Conservation (phyloP, 1,284 basidiomycete genomes). For the Athelia sp. region DNA sequence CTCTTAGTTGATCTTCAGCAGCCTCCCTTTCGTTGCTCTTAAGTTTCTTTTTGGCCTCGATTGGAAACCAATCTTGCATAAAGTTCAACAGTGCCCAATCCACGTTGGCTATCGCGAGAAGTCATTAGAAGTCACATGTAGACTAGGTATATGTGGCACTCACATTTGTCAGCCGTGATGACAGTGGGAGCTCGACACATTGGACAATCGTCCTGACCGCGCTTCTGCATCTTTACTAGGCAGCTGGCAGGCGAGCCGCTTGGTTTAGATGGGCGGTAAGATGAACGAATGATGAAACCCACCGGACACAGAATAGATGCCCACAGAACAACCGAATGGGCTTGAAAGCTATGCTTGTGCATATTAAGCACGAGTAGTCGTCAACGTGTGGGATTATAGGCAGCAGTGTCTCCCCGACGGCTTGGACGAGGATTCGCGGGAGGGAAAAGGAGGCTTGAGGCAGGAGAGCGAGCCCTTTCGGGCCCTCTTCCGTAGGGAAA, state of each 20-base stretch:
- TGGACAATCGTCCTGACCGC: constrained; percentile 77
- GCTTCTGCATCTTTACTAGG: constrained; percentile 92
- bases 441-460: constrained; percentile 42
- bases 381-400: constrained; percentile 84
- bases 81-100: constrained; percentile 81
- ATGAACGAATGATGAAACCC: no score
- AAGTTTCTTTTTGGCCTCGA: constrained; percentile 79
- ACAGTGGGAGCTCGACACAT: constrained; percentile 82
- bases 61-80: constrained; percentile 91
- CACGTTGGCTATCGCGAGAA: constrained; percentile 55
- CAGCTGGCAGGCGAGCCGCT: no score
- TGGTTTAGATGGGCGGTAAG: no score
- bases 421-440: constrained; percentile 79
- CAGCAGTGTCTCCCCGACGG: constrained; percentile 79
- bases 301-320: constrained; percentile 90
- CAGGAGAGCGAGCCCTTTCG: constrained; percentile 14
- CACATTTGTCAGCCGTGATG: constrained; percentile 69
- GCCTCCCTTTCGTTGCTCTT: constrained; percentile 78
- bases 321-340: constrained; percentile 82
- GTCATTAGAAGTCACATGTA: constrained; percentile 1
- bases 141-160: constrained; percentile 35
- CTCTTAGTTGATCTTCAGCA: constrained; percentile 63
- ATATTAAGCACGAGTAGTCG: constrained; percentile 74
- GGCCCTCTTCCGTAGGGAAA: constrained; percentile 32
- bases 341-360: constrained; percentile 83